Base-by-base conservation (phyloP, 2,329 filamentous ascomycete genomes). In the Blumeriella jaapii region DNA sequence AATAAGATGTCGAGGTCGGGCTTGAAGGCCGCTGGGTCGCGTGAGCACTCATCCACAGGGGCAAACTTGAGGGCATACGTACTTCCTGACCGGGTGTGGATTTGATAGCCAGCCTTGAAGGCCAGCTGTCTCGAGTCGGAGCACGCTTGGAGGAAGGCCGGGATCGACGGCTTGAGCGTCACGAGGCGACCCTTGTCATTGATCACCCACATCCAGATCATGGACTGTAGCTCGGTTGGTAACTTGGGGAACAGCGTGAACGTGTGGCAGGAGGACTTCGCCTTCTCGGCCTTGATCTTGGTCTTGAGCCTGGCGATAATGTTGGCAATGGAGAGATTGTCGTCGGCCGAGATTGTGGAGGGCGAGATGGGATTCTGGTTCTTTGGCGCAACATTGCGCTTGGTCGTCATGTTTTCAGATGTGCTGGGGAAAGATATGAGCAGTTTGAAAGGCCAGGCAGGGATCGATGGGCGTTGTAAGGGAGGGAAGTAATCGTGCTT, bases 171-270 rank as follows among this genome's bases (percentile, higher is more conserved):
- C 23, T 32, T 34, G 7, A 34, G 19, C 2, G 32, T 34, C 20
- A 33, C 22, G 17, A 34, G 20, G 15, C 23, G 32, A 4, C 23
- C 12, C 4, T 27, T 12, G 3, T 13, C 25, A 14, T n/a, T 14
- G n/a, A 20, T 7, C 15, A 25, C 23, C 13, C 20, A 14, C 6
- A 10, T 16, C 32, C 32, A 34, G 12, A 34, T 25, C 24, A 34
- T 15, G 2, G 28, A 13, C 18, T 34, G 32, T 13, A 37, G 11
- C 18, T 37, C 35, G 6, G 19, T 9, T 4, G 35, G 35, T 10
- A 37, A 22, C n/a, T 37, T 22, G 11, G 35, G 12, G 19, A 37
- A 37, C 3, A 27, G 12, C 17, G 35, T 22, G 23, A 37, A 37
- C 10, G 25, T 18, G 22, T 4, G 9, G 22, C 6, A 16, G n/a